phyloP scores from a whole-genome alignment of 169 alveolate genomes.

The Cryptosporidium parvum region DNA sequence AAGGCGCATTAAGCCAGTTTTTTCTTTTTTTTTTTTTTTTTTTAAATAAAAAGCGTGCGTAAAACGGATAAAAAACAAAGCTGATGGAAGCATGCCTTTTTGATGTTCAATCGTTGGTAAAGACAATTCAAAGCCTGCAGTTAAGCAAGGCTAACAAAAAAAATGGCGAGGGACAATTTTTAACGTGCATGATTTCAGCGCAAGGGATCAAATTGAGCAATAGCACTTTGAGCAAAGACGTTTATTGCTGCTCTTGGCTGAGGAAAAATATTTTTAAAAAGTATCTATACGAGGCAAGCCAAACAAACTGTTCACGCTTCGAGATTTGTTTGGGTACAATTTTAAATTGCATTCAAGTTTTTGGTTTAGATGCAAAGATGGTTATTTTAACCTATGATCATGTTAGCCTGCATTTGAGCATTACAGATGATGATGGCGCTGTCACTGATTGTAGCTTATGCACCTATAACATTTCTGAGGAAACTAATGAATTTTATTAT shows the following conservation, averaged over 20 bases:
- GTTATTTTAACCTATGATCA: conserved; percentile 47
- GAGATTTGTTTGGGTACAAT: conserved; percentile 23
- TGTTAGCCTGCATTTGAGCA: conserved; percentile 47
- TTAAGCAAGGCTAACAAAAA: conserved; percentile 49
- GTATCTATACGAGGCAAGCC: neutral
- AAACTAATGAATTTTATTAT: neutral
- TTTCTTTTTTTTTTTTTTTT: neutral
- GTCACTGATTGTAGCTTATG: conserved; percentile 61
- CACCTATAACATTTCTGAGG: conserved; percentile 50
- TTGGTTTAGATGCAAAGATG: conserved; percentile 66
- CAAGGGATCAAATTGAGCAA: conserved; percentile 61
- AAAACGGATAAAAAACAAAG: neutral
- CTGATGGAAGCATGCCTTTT: conserved; percentile 65
- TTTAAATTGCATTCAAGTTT: conserved; percentile 64
- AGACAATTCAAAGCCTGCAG: conserved; percentile 65
- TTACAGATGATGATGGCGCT: conserved; percentile 73
- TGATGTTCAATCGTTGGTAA: conserved; percentile 42
- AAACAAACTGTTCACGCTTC: neutral
- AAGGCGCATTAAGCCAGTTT: neutral
- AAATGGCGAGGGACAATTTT: conserved; percentile 52
- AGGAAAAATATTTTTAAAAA: conserved; percentile 27
- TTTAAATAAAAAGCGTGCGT: neutral
- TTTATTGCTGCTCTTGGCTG: conserved; percentile 67
- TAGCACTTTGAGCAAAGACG: conserved; percentile 57
- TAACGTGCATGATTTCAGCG: conserved; percentile 44